These are phyloP conservation scores for Marchantia polymorpha DNA, from an alignment of 225 moss, liverwort and hornwort genomes.

Conservation along the genomic window DNA sequence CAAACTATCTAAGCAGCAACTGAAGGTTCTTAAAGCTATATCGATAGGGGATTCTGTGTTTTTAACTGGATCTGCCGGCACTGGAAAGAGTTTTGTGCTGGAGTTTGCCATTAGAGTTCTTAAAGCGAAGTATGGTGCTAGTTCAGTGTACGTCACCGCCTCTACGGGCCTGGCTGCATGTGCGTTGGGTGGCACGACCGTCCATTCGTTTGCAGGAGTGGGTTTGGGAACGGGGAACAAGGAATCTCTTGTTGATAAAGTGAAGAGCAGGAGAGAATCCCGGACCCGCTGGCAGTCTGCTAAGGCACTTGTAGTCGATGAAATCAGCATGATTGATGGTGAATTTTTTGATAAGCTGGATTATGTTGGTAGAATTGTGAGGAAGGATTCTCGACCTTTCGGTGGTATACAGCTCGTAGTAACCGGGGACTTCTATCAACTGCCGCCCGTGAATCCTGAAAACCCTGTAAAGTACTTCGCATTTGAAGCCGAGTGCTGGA, in stretches of 20 bases:
- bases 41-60: constrained; percentile 68
- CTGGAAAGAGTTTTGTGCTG: constrained; percentile 80
- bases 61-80: constrained; percentile 79
- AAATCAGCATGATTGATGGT: constrained; percentile 96
- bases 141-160: constrained; percentile 75
- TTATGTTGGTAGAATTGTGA: constrained; percentile 60
- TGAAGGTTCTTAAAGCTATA: constrained; percentile 66
- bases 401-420: constrained; percentile 90
- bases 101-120: constrained; percentile 60
- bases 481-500: constrained; percentile 90
- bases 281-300: constrained; percentile 62
- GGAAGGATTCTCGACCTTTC: constrained; percentile 50
- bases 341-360: constrained; percentile 88
- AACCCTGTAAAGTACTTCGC: constrained; percentile 83
- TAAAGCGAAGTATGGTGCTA: constrained; percentile 50
- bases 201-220: constrained; percentile 79
- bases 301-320: constrained; percentile 75
- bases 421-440: constrained; percentile 92
- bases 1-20: constrained; percentile 56
- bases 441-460: constrained; percentile 85
- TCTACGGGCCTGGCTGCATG: constrained; percentile 91
- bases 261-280: constrained; percentile 55
- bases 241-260: constrained; percentile 55
- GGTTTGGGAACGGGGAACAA: constrained; percentile 58
- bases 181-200: constrained; percentile 74